Percentiles rank a stretch among this genome's conserved stretches.
phyloP scores from a whole-genome alignment of 2,329 filamentous ascomycete species.

The Raffaelea ambrosiae region DNA sequence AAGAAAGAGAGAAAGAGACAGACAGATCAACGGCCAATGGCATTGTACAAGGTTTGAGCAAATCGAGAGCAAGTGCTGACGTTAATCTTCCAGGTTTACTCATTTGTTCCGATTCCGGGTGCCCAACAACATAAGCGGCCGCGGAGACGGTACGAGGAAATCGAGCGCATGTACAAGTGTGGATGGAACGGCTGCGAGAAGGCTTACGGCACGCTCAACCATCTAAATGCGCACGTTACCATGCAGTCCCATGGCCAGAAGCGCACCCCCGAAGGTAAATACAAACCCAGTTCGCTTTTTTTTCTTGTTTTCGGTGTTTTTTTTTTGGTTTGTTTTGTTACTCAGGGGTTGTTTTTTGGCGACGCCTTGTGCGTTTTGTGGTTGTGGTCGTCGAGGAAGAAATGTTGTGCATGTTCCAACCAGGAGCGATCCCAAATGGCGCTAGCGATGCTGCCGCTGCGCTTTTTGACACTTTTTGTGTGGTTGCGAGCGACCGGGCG shows the following conservation, averaged over 20 bases:
- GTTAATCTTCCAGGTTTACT: slow-evolving; percentile 68
- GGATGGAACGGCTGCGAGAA: slow-evolving; percentile 98
- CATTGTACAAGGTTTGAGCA: no score
- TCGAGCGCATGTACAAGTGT: slow-evolving; percentile 99
- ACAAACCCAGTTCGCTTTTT: background rate
- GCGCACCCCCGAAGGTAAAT: slow-evolving; percentile 90
- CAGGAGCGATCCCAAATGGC: no score
- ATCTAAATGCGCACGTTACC: slow-evolving; percentile 94
- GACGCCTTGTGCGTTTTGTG: no score
- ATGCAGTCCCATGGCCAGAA: slow-evolving; percentile 97
- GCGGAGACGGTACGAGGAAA: slow-evolving; percentile 89
- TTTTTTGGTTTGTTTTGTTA: slow-evolving; percentile 6
- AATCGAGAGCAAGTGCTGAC: no score
- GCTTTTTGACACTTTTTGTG: no score
- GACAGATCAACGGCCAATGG: no score
- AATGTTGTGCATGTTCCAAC: no score
- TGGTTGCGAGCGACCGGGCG: no score
- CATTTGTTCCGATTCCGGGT: slow-evolving; percentile 93
- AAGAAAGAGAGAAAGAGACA: background rate
- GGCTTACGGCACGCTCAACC: slow-evolving; percentile 94
- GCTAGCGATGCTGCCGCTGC: no score
- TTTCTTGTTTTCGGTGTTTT: slow-evolving; percentile 2
- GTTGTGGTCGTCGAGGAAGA: no score
- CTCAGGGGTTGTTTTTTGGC: no score
- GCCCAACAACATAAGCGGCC: slow-evolving; percentile 96